phyloP scores from a whole-genome alignment of 441 rosid genomes.

The Populus hybrid region DNA sequence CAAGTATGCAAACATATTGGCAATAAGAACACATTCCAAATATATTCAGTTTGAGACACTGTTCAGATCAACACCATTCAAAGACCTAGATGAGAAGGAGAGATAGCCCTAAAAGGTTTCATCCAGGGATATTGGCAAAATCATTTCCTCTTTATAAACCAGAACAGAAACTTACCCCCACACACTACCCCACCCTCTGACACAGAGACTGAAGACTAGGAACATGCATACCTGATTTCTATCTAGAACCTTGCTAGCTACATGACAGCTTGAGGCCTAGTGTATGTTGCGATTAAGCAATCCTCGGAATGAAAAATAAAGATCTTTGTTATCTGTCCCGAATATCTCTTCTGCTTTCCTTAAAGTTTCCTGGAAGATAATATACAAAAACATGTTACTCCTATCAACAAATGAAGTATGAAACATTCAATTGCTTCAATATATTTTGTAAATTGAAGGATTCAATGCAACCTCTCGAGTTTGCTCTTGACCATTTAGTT shows the following conservation, averaged over 20 bases:
- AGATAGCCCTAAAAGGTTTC: background rate
- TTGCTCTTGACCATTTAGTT: slow-evolving; percentile 85
- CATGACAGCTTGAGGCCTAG: slow-evolving; percentile 26
- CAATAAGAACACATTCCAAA: too few species aligned
- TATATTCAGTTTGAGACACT: too few species aligned
- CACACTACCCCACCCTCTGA: background rate
- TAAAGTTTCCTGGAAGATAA: slow-evolving; percentile 71
- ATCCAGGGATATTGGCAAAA: background rate
- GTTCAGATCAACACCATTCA: background rate
- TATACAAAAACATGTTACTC: slow-evolving; percentile 1
- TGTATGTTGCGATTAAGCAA: slow-evolving; percentile 67
- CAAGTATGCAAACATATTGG: too few species aligned
- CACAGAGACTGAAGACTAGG: background rate
- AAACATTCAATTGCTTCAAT: background rate
- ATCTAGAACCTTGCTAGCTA: slow-evolving; percentile 12
- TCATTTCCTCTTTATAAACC: too few species aligned
- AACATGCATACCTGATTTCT: slow-evolving; percentile 25
- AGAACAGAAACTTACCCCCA: too few species aligned
- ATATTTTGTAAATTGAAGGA: slow-evolving; percentile 3
- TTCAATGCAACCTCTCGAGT: slow-evolving; percentile 63
- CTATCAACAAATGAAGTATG: background rate
- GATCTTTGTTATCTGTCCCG: slow-evolving; percentile 86
- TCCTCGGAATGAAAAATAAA: slow-evolving; percentile 77
- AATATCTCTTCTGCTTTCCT: slow-evolving; percentile 91
- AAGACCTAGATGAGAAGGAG: background rate